Percentiles rank a stretch among this genome's conserved stretches.
Conservation (phyloP, 495 filamentous ascomycete species). For the Penicillium subrubescens region DNA sequence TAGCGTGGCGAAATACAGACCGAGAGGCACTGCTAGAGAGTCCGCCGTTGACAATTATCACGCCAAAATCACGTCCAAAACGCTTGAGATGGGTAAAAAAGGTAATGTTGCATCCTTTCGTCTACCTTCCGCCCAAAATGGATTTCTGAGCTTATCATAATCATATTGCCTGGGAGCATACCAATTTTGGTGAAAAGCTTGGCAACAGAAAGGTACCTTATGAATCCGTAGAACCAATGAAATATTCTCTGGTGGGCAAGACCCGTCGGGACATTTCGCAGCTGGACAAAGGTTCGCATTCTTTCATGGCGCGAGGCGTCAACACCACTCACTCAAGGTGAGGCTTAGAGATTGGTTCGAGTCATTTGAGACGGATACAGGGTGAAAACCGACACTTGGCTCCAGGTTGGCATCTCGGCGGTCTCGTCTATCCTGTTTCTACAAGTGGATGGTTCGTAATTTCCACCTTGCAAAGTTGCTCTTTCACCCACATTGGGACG, state of each 20-base stretch:
- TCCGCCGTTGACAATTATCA: slow-evolving; percentile 13
- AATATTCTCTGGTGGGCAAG: neutral
- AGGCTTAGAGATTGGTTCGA: neutral
- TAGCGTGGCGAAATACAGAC: slow-evolving; percentile 11
- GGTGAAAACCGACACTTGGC: neutral
- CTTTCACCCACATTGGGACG: slow-evolving; percentile 1
- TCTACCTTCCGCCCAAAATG: neutral
- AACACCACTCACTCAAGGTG: neutral
- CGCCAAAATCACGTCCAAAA: slow-evolving; percentile 15
- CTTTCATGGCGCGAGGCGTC: neutral
- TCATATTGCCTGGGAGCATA: slow-evolving; percentile 25
- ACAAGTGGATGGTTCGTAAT: no score
- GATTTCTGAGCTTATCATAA: slow-evolving; percentile 18
- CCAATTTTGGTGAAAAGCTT: slow-evolving; percentile 27
- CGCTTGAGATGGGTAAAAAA: slow-evolving; percentile 16
- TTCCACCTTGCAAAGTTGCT: neutral
- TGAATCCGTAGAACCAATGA: neutral
- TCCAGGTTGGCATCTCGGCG: neutral
- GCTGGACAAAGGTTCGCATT: neutral
- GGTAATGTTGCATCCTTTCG: slow-evolving; percentile 11
- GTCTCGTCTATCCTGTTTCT: neutral
- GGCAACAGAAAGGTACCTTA: slow-evolving; percentile 20
- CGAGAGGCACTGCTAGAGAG: slow-evolving; percentile 9
- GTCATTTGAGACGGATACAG: neutral
- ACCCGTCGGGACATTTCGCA: neutral